Conservation (phyloP, 768 basidiomycete genomes). For the Royoungia palumana region DNA sequence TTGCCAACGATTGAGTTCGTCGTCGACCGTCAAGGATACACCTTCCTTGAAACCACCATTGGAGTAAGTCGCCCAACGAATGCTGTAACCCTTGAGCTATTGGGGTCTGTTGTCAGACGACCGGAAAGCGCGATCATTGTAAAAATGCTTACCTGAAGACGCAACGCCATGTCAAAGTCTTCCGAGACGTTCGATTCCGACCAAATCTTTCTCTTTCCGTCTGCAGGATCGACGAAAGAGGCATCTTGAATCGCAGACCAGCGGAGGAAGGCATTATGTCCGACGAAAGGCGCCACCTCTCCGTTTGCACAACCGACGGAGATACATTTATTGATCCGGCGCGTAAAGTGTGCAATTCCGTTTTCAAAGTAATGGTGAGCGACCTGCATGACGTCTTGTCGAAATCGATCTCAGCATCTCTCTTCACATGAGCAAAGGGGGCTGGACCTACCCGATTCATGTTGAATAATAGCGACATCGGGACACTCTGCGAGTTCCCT, state of each 20-base stretch:
- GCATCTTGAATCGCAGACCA: conserved; percentile 93
- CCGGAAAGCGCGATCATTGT: conserved; percentile 47
- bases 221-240: conserved; percentile 55
- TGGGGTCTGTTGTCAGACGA: conserved; percentile 39
- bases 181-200: conserved; percentile 66
- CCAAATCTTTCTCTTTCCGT: conserved; percentile 68
- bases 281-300: conserved; percentile 74
- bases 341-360: conserved; percentile 88
- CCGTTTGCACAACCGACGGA: conserved; percentile 79
- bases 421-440: neutral
- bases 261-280: conserved; percentile 85
- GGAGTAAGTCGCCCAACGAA: conserved; percentile 77
- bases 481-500: conserved; percentile 80
- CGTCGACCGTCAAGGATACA: conserved; percentile 84
- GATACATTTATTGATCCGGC: conserved; percentile 83
- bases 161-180: conserved; percentile 66
- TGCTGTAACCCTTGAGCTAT: conserved; percentile 28
- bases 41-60: conserved; percentile 90
- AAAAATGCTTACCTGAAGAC: conserved; percentile 42
- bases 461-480: conserved; percentile 89
- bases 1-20: conserved; percentile 92
- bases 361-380: conserved; percentile 89
- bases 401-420: conserved; percentile 25
- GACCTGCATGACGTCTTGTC: conserved; percentile 82
- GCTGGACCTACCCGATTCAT: conserved; percentile 61